These are phyloP conservation scores for Dysphania ambrosioides DNA, from an alignment of 148 eudicot genomes.

Conservation along the genomic window DNA sequence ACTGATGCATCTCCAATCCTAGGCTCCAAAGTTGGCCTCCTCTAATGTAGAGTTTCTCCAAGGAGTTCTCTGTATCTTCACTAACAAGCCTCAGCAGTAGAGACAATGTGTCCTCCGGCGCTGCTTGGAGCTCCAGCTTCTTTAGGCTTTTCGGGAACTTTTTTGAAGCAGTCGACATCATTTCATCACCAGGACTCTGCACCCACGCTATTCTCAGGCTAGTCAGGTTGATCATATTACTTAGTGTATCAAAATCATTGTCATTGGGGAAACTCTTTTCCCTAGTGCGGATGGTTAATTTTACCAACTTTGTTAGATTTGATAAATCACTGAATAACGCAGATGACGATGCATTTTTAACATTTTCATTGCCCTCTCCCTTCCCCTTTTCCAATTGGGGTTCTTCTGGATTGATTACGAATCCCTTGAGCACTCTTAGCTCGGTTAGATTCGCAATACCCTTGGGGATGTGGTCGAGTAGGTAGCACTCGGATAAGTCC, in stretches of 20 bases:
- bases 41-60: conserved; percentile 11
- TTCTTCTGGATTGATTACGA: conserved; percentile 2
- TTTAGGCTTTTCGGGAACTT: conserved; percentile 1
- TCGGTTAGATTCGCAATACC: neutral
- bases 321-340: neutral
- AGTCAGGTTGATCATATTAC: neutral
- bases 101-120: neutral
- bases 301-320: neutral
- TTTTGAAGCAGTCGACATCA: neutral
- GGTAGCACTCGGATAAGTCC: conserved; percentile 21
- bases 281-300: conserved; percentile 22
- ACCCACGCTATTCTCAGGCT: conserved; percentile 17
- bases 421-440: conserved; percentile 18
- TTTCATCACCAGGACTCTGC: neutral
- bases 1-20: neutral
- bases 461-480: conserved; percentile 15
- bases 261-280: conserved; percentile 11
- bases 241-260: neutral
- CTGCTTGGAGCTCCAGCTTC: conserved; percentile 19
- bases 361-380: neutral
- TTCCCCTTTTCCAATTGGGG: no score
- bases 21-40: conserved; percentile 5
- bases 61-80: neutral
- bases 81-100: conserved; percentile 1
- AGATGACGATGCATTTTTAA: neutral